Conservation (phyloP, 2,329 filamentous ascomycete genomes). For the Saccharata proteae region DNA sequence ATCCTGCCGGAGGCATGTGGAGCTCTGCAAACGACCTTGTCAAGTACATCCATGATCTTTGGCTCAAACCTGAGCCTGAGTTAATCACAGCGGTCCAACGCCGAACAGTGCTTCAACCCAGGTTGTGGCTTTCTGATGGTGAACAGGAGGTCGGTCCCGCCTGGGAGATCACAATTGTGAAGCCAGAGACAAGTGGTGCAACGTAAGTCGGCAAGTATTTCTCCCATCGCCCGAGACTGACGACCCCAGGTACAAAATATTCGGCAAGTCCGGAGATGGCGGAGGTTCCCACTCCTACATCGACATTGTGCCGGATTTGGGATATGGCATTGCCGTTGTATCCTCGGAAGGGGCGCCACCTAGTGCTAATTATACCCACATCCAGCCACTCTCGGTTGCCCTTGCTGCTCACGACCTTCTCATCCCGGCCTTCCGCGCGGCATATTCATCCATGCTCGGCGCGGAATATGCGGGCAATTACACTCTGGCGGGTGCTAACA, state of each 20-base stretch:
- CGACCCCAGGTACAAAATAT: conserved; percentile 13
- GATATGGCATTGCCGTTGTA: conserved; percentile 18
- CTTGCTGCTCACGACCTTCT: conserved; percentile 15
- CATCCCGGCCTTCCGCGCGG: conserved; percentile 17
- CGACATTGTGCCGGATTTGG: conserved; percentile 18
- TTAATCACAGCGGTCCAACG: conserved; percentile 17
- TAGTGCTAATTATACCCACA: conserved; percentile 10
- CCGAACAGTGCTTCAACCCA: conserved; percentile 16
- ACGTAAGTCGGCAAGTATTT: not conserved
- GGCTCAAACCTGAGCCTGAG: conserved; percentile 14
- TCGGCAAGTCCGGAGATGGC: conserved; percentile 21
- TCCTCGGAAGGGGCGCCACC: conserved; percentile 1
- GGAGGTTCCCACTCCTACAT: conserved; percentile 22
- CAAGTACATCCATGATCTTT: conserved; percentile 16
- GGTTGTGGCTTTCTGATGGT: conserved; percentile 15
- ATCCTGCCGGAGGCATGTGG: conserved; percentile 21
- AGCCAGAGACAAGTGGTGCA: conserved; percentile 6
- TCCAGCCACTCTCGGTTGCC: conserved; percentile 13
- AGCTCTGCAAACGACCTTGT: conserved; percentile 19
- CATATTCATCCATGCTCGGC: conserved; percentile 10
- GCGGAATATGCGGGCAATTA: conserved; percentile 16
- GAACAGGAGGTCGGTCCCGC: conserved; percentile 18
- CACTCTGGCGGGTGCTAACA: conserved; percentile 12
- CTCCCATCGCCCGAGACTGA: conserved; percentile 10
- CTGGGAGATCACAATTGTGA: conserved; percentile 17